A percentile compares a stretch with the other conserved stretches of the same genome.
phyloP scores from a whole-genome alignment of 2,329 filamentous ascomycete genomes.

The Clarireedia homoeocarpa region DNA sequence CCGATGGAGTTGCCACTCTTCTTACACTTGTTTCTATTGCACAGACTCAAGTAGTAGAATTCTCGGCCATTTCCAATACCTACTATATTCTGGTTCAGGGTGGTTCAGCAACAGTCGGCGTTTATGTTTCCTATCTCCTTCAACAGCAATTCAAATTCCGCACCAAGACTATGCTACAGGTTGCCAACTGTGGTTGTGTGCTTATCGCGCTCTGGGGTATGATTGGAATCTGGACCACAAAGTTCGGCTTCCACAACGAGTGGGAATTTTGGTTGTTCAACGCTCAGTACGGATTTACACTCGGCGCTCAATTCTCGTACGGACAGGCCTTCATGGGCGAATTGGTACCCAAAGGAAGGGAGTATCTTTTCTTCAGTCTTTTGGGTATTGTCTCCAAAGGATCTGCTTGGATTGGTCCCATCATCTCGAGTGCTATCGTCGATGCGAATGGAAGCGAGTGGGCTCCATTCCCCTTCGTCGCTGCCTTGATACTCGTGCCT shows the following conservation, averaged over 20 bases:
- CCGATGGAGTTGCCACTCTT: constrained; percentile 25
- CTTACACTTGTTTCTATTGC: constrained; percentile 23
- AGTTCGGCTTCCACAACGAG: constrained; percentile 25
- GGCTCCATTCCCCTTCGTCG: constrained; percentile 25
- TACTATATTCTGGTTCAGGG: constrained; percentile 27
- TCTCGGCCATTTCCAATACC: constrained; percentile 25
- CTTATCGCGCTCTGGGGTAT: constrained; percentile 26
- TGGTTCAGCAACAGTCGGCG: constrained; percentile 19
- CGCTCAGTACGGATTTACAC: constrained; percentile 22
- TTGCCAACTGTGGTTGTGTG: constrained; percentile 22
- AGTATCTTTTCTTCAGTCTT: constrained; percentile 29
- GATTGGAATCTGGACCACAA: constrained; percentile 26
- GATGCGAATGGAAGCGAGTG: constrained; percentile 26
- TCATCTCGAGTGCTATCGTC: constrained; percentile 26
- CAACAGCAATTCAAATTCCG: constrained; percentile 22
- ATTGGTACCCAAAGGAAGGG: constrained; percentile 25
- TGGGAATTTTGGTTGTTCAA: constrained; percentile 29
- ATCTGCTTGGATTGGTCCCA: constrained; percentile 28
- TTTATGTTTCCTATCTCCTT: constrained; percentile 23
- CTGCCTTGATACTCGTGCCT: constrained; percentile 25
- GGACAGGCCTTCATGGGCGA: constrained; percentile 29
- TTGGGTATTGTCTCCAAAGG: constrained; percentile 28
- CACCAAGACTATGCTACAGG: constrained; percentile 28
- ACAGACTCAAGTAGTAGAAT: constrained; percentile 26
- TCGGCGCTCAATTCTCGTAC: constrained; percentile 26